These are phyloP conservation scores for Beauveria asiatica DNA, from an alignment of 2,329 filamentous ascomycete genomes.

Conservation along the genomic window DNA sequence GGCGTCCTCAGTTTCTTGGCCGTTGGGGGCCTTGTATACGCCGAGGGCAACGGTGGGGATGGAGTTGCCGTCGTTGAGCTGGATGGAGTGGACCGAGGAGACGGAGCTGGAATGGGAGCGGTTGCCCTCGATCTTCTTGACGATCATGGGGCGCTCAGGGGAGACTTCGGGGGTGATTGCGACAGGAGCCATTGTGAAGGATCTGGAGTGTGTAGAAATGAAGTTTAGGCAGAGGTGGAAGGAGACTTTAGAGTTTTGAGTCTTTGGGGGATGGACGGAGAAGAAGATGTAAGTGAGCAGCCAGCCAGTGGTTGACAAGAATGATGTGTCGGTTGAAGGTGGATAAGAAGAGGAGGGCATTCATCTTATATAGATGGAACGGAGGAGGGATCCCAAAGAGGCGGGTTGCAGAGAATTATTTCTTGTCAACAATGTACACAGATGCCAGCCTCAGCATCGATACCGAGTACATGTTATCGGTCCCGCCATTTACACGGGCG, in stretches of 20 bases:
- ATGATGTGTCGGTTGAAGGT: background rate
- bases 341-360: background rate
- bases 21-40: conserved; percentile 38
- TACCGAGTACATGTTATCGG: conserved; percentile 9
- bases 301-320: background rate
- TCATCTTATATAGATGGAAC: conserved; percentile 9
- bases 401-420: background rate
- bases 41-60: conserved; percentile 50
- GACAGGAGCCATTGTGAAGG: conserved; percentile 26
- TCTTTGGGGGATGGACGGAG: background rate
- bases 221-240: background rate
- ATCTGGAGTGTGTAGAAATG: background rate
- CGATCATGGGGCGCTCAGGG: conserved; percentile 22
- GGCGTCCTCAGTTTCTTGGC: conserved; percentile 49
- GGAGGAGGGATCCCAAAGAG: background rate
- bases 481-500: conserved; percentile 8
- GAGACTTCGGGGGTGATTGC: conserved; percentile 27
- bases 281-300: background rate
- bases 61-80: conserved; percentile 62
- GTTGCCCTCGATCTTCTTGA: conserved; percentile 21
- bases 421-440: conserved; percentile 3
- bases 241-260: background rate
- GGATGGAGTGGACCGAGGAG: conserved; percentile 33
- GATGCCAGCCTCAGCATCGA: conserved; percentile 3
- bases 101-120: conserved; percentile 20